These are phyloP conservation scores for Pyrenula massariospora DNA, from an alignment of 495 filamentous ascomycete genomes.

Conservation along the genomic window DNA sequence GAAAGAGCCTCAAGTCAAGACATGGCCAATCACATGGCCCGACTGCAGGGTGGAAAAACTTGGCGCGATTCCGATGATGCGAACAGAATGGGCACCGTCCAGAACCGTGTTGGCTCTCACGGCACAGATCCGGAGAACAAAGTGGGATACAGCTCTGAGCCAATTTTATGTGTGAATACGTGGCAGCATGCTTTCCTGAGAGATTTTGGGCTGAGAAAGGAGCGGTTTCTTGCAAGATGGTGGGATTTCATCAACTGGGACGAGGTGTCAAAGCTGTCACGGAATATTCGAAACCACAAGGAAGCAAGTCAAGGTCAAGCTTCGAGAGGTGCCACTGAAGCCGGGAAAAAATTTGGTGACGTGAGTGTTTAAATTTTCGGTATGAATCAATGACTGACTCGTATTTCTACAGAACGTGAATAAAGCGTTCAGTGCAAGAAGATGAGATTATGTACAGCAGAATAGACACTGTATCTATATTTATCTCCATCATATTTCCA, in stretches of 20 bases:
- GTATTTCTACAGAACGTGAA: no score
- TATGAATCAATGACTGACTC: no score
- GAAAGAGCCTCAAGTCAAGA: constrained; percentile 69
- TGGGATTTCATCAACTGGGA: constrained; percentile 84
- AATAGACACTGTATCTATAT: no score
- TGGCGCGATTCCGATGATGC: constrained; percentile 5
- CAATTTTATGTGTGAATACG: constrained; percentile 82
- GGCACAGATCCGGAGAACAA: constrained; percentile 30
- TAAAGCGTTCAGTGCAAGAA: no score
- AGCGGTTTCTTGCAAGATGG: constrained; percentile 63
- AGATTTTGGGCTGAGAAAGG: constrained; percentile 75
- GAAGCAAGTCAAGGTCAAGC: constrained; percentile 13
- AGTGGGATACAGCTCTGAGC: constrained; percentile 53
- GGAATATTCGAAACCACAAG: neutral
- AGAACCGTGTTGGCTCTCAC: constrained; percentile 37
- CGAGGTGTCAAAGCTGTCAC: constrained; percentile 31
- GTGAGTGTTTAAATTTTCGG: no score
- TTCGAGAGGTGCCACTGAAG: no score
- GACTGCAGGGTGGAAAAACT: constrained; percentile 5
- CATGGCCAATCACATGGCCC: constrained; percentile 41
- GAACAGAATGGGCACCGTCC: constrained; percentile 10
- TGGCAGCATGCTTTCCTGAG: constrained; percentile 92
- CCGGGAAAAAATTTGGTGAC: no score
- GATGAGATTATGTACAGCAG: no score
- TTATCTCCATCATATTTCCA: no score